Percentiles rank a stretch among this genome's conserved stretches.
phyloP scores from a whole-genome alignment of 1,139 yeast species.

The Petasospora fabianii region DNA sequence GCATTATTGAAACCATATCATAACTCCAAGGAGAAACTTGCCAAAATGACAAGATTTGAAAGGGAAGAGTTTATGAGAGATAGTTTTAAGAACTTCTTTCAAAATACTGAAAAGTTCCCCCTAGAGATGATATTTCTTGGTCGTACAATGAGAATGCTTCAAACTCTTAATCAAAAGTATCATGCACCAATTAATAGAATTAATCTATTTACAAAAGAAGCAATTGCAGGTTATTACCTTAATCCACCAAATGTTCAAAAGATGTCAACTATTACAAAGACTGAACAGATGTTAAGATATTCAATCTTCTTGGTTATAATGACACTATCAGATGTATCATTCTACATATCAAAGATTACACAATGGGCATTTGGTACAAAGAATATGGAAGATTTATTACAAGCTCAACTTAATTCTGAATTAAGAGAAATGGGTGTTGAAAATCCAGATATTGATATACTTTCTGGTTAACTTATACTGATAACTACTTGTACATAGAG shows the following conservation, averaged over 20 bases:
- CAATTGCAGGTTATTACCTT: slow-evolving; percentile 31
- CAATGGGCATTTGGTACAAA: slow-evolving; percentile 35
- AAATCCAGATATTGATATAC: too few relatives aligned
- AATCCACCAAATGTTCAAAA: slow-evolving; percentile 15
- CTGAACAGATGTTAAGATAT: slow-evolving; percentile 24
- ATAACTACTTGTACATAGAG: too few relatives aligned
- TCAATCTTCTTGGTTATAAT: slow-evolving; percentile 38
- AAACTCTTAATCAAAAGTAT: slow-evolving; percentile 58
- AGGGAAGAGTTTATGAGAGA: slow-evolving; percentile 36
- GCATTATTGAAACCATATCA: slow-evolving; percentile 49
- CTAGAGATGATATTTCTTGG: slow-evolving; percentile 61
- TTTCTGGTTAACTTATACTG: too few relatives aligned
- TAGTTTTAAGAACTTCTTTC: slow-evolving; percentile 45
- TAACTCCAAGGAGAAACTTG: slow-evolving; percentile 25
- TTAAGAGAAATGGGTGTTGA: slow-evolving; percentile 43
- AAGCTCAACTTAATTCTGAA: slow-evolving; percentile 40
- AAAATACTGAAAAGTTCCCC: slow-evolving; percentile 66
- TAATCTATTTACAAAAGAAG: slow-evolving; percentile 56
- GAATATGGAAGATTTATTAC: slow-evolving; percentile 49
- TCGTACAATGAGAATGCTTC: slow-evolving; percentile 71
- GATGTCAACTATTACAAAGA: slow-evolving; percentile 1
- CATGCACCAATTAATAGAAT: slow-evolving; percentile 75
- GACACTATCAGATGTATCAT: slow-evolving; percentile 42
- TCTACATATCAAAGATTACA: slow-evolving; percentile 38
- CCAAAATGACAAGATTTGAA: slow-evolving; percentile 34